These are phyloP conservation scores for Saccharomycopsis sp. DNA, from an alignment of 805 yeast species.

Conservation along the genomic window DNA sequence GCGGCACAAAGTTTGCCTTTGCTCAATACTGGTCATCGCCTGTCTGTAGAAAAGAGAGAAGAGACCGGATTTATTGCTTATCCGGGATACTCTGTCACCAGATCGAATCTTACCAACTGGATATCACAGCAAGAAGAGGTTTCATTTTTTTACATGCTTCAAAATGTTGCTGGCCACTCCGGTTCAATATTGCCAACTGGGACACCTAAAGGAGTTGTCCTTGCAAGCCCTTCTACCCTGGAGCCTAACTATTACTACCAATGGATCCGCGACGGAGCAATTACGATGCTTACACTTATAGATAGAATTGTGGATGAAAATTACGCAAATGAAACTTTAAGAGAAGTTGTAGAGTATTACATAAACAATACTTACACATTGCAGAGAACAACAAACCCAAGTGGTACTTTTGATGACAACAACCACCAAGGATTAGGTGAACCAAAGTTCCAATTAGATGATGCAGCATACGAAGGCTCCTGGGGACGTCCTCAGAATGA, in stretches of 20 bases:
- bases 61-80: not conserved
- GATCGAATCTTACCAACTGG: slow-evolving; percentile 7
- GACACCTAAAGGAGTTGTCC: slow-evolving; percentile 44
- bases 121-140: slow-evolving; percentile 8
- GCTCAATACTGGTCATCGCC: not conserved
- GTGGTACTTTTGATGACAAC: slow-evolving; percentile 46
- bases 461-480: slow-evolving; percentile 41
- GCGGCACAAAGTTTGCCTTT: not conserved
- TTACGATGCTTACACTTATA: slow-evolving; percentile 44
- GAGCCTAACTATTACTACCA: slow-evolving; percentile 64
- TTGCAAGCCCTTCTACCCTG: slow-evolving; percentile 59
- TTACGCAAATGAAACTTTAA: slow-evolving; percentile 15
- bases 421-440: slow-evolving; percentile 62
- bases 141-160: slow-evolving; percentile 11
- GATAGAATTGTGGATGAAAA: slow-evolving; percentile 37
- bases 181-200: slow-evolving; percentile 2
- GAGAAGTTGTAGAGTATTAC: slow-evolving; percentile 47
- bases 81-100: slow-evolving; percentile 7
- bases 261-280: slow-evolving; percentile 72
- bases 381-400: slow-evolving; percentile 61
- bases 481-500: slow-evolving; percentile 85
- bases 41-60: not conserved
- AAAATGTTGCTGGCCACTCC: slow-evolving; percentile 10
- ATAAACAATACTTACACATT: slow-evolving; percentile 49
- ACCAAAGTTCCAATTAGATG: slow-evolving; percentile 60